Percentiles rank a stretch among this genome's conserved stretches.
Evolutionary conservation across 1,284 basidiomycete species (phyloP).

Genomic region (Apiotrichum mycotoxinovorans): DNA sequence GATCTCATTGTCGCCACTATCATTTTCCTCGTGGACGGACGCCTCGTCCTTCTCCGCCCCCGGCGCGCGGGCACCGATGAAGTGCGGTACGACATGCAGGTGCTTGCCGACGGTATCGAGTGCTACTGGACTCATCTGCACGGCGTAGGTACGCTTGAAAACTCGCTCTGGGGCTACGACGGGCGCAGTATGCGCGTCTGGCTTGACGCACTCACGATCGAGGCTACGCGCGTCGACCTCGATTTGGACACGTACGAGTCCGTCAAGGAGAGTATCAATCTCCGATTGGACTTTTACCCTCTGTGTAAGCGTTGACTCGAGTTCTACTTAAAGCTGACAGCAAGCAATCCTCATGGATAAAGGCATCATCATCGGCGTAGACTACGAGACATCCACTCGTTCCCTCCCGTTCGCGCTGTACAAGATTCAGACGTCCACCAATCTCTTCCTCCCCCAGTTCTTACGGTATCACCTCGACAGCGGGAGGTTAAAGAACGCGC

Average conservation of each 20-base stretch:
- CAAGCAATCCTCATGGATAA: conserved; percentile 95
- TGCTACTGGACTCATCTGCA: conserved; percentile 97
- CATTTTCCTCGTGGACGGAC: conserved; percentile 91
- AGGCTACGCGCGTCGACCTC: conserved; percentile 56
- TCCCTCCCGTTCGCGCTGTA: conserved; percentile 89
- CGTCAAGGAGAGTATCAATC: conserved; percentile 87
- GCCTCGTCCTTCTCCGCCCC: conserved; percentile 79
- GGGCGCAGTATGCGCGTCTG: conserved; percentile 84
- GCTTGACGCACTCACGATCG: conserved; percentile 90
- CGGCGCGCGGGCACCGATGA: conserved; percentile 78
- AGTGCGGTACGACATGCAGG: conserved; percentile 90
- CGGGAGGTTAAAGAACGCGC: conserved; percentile 69
- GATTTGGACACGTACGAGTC: conserved; percentile 56
- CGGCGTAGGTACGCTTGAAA: conserved; percentile 87
- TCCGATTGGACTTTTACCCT: conserved; percentile 90
- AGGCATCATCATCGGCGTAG: conserved; percentile 94
- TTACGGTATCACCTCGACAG: conserved; percentile 76
- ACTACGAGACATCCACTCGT: conserved; percentile 75
- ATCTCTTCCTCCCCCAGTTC: conserved; percentile 91
- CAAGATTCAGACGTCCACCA: conserved; percentile 86
- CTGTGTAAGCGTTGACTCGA: conserved; percentile 60
- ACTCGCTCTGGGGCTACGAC: conserved; percentile 97
- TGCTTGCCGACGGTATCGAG: conserved; percentile 91
- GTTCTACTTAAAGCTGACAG: background rate
- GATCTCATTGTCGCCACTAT: conserved; percentile 93